Evolutionary conservation across 208 protist species (phyloP).

Genomic region (Naegleria fowleri): DNA sequence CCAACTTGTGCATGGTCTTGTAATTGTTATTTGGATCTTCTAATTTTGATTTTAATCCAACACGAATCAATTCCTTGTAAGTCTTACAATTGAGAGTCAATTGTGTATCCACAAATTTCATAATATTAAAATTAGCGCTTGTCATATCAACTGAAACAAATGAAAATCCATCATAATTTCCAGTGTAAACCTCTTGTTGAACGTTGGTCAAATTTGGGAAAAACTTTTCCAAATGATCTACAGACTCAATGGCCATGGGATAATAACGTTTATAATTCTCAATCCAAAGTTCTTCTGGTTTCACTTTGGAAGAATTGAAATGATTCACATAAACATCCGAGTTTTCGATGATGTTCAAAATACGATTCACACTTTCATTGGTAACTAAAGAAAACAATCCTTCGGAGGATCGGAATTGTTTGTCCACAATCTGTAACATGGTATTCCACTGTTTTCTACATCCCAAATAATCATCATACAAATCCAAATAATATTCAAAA

Average conservation of each 20-base stretch:
- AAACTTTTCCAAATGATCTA: neutral
- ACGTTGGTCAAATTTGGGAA: neutral
- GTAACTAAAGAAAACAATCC: neutral
- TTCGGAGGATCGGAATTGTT: neutral
- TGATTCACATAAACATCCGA: neutral
- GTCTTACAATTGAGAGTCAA: neutral
- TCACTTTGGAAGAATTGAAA: neutral
- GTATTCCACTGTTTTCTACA: neutral
- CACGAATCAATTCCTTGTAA: neutral
- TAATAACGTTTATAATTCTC: neutral
- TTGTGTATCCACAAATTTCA: neutral
- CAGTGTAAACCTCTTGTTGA: neutral
- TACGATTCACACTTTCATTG: neutral
- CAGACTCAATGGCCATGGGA: neutral
- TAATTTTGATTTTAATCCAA: neutral
- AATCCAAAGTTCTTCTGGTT: neutral
- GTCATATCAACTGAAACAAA: constrained; percentile 12
- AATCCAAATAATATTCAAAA: neutral
- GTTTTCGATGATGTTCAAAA: neutral
- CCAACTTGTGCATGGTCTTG: neutral
- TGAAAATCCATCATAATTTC: neutral
- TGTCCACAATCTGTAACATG: neutral
- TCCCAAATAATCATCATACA: neutral
- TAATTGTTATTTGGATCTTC: neutral
- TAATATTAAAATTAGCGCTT: neutral